Base-by-base conservation (phyloP, 495 filamentous ascomycete species). In the Patellaria atrata region DNA sequence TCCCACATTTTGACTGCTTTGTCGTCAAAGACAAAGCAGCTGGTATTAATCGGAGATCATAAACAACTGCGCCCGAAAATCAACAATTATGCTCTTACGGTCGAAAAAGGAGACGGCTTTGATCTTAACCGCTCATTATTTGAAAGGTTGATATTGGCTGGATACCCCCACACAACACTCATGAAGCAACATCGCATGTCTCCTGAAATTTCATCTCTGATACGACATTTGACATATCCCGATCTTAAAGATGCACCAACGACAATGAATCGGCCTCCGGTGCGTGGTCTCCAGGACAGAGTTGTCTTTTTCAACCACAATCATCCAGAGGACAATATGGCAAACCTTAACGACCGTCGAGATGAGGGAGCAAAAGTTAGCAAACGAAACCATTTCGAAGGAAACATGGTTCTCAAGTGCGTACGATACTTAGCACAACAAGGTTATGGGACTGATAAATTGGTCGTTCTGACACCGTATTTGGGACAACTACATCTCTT, bases 11-110 rank as follows among this genome's bases (percentile, higher is more conserved):
- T 86, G 0, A 75, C 78, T 0, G 69, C 77, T 0, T 45, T 89
- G 17, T 51, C 57, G 0, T 52, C 68, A 0, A 51, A 63, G 0
- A 76, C 74, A 8, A 68, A 81, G 43, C 77, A 85, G 21, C 45
- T 82, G 2, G 60, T 82, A 5, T 52, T 85, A 8, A 85, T 85
- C 22, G 82, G 82, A 2, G 82, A 89, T 41, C 79, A 86, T 43
- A 65, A 75, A 41, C 81, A 89, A 37, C 62, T 89, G 3, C 64
- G 80, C 3, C 82, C 81, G 0, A 80, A 79, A 37, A 61, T 74
- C 22, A 72, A 74, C 39, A 75, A 71, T 35, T 77, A 77, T 42
- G 56, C 50, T 4, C 57, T 87, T 0, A 71, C 64, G 0, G 64
- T 79, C 0, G 79, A 83, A 37, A 71, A 67, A 27, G 79, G 77